A percentile compares a stretch with the other conserved stretches of the same genome.
phyloP scores from a whole-genome alignment of 2,329 filamentous ascomycete species.

The Dactylellina leptospora region DNA sequence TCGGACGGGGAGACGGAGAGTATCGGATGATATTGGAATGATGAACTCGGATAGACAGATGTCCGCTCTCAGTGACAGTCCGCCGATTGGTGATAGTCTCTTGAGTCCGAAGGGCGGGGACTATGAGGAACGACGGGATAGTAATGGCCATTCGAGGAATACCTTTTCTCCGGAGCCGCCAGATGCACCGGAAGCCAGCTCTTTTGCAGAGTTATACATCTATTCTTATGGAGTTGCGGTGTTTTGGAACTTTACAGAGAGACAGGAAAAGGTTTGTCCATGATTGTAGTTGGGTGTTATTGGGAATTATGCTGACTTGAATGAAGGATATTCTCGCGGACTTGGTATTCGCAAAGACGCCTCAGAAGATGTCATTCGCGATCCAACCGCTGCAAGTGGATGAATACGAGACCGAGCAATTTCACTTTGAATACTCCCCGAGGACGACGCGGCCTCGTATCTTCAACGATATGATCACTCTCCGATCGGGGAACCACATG shows the following conservation, averaged over 20 bases:
- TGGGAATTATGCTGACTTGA: conserved; percentile 12
- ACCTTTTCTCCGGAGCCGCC: conserved; percentile 49
- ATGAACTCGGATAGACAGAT: conserved; percentile 43
- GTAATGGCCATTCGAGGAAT: conserved; percentile 49
- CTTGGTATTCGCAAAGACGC: conserved; percentile 82
- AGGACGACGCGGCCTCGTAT: conserved; percentile 80
- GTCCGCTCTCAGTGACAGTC: conserved; percentile 49
- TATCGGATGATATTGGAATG: conserved; percentile 59
- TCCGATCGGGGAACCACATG: conserved; percentile 96
- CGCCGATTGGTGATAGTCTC: conserved; percentile 57
- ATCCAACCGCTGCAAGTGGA: conserved; percentile 82
- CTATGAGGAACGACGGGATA: conserved; percentile 44
- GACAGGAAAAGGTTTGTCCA: conserved; percentile 76
- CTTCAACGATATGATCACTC: conserved; percentile 99
- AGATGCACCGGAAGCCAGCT: conserved; percentile 62
- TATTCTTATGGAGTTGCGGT: conserved; percentile 97
- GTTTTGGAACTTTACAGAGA: conserved; percentile 98
- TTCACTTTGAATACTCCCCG: conserved; percentile 95
- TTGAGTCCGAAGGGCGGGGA: conserved; percentile 58
- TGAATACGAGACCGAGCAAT: conserved; percentile 97
- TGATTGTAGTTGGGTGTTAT: background rate
- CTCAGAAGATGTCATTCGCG: conserved; percentile 73
- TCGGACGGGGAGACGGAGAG: conserved; percentile 63
- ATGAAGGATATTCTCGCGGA: conserved; percentile 82
- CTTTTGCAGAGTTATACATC: conserved; percentile 94